These are phyloP conservation scores for Paecilomyces fulvus DNA, from an alignment of 2,329 filamentous ascomycete genomes.

Conservation along the genomic window DNA sequence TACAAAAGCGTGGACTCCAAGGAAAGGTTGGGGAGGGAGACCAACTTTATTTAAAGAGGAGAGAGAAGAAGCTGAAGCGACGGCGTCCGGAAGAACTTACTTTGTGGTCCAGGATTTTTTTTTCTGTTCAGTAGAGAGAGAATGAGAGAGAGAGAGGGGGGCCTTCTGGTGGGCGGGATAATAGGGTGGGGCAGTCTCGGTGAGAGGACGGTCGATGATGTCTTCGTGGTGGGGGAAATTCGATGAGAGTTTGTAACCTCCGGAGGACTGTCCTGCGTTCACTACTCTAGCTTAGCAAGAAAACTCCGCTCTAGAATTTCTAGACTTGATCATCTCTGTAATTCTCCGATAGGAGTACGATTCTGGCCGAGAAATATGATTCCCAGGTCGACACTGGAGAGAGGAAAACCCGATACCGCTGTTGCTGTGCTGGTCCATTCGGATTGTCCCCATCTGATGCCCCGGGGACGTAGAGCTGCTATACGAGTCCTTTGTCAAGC, in stretches of 20 bases:
- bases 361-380: neutral
- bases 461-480: neutral
- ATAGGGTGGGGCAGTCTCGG: neutral
- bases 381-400: too few species aligned
- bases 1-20: constrained; percentile 4
- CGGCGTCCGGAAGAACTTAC: neutral
- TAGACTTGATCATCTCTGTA: too few species aligned
- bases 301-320: neutral
- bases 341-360: neutral
- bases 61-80: constrained; percentile 6
- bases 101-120: neutral
- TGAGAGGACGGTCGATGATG: neutral
- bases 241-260: neutral
- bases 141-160: neutral
- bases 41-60: constrained; percentile 11
- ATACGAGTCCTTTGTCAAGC: neutral
- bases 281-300: neutral
- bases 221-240: neutral
- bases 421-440: neutral
- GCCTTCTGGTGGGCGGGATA: neutral
- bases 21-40: constrained; percentile 1
- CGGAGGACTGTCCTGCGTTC: neutral
- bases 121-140: neutral
- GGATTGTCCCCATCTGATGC: neutral
- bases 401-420: neutral